Conservation (phyloP, 192 early-diverging fungal species). For the Allomyces macrogynus region DNA sequence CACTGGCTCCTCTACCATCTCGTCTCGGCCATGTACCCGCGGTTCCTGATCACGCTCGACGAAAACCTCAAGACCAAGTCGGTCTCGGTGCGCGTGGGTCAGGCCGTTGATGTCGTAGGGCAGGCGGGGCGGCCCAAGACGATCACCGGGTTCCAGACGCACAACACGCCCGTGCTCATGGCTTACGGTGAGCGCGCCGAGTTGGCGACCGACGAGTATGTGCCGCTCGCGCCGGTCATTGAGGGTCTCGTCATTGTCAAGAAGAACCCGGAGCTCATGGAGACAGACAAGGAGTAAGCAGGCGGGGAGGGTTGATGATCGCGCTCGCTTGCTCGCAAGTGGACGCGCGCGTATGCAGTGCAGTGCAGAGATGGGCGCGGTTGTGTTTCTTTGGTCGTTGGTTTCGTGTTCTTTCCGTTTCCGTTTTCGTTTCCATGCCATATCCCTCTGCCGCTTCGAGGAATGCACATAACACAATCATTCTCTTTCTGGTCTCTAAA, state of each 20-base stretch:
- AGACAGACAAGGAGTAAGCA: conserved; percentile 7
- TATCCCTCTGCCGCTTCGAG: too few species aligned
- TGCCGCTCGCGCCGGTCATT: conserved; percentile 60
- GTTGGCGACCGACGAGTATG: conserved; percentile 86
- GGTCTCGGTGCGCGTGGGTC: conserved; percentile 86
- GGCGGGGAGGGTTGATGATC: too few species aligned
- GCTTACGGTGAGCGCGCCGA: conserved; percentile 93
- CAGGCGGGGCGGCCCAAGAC: conserved; percentile 97
- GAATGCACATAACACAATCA: too few species aligned
- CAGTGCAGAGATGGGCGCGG: too few species aligned
- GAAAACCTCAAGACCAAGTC: conserved; percentile 62
- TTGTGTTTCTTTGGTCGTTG: too few species aligned
- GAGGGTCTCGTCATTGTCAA: conserved; percentile 92
- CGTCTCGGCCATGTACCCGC: conserved; percentile 85
- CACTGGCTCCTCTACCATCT: conserved; percentile 91
- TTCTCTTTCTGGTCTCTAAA: too few species aligned
- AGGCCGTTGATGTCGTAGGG: conserved; percentile 98
- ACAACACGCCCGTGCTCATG: conserved; percentile 88
- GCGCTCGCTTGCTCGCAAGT: too few species aligned
- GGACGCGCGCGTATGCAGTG: too few species aligned
- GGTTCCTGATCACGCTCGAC: conserved; percentile 93
- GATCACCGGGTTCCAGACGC: conserved; percentile 97
- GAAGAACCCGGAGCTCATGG: conserved; percentile 78
- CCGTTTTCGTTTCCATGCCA: too few species aligned
- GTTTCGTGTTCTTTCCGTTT: too few species aligned